Evolutionary conservation across 2,329 filamentous ascomycete genomes (phyloP), one percentile per base, ranked within the genome.

Genomic region (Nothophaeocryptopus gaeumannii): DNA sequence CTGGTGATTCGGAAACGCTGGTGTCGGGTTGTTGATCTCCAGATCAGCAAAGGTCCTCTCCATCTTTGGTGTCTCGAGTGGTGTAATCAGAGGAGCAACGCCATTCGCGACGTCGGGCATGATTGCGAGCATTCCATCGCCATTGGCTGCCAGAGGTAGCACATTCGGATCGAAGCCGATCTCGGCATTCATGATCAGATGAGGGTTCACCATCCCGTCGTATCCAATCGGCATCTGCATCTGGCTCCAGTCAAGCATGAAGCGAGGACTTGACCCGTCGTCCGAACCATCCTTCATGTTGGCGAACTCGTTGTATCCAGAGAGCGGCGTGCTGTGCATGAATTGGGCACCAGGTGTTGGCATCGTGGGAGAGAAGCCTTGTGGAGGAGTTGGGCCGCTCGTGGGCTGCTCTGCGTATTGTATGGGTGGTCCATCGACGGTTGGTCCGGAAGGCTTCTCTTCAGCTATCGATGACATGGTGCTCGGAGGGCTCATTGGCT

Each of bases 231-330:
- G 67, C 65, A 78, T 71, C 14, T 71, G 65, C 64, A 76, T 71
- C 45, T 73, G 68, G 37, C 66, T 67, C 74, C 75, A 77, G 55
- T 77, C 74, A 59, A 77, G 69, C 65, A 75, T 69, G 61, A 75
- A 77, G 13, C 65, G 68, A 3, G 74, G 74, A 58, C 72, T 76
- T 8, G 70, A 64, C 12, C 64, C 67, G 11, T 65, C 64, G 8
- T 76, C 73, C 2, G 73, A 69, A 16, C 67, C 64, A 30, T 74
- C 72, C 12, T 67, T 68, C 26, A 40, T 67, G 56, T 30, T 68
- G 63, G 50, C 38, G 29, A 76, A 74, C 30, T 76, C 73, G 14
- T 74, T 71, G 51, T 73, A 77, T 11, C 71, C 72, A 14, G 73
- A 72, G 58, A 75, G 68, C 10, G 73, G 71, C 14, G 74, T 74